These are phyloP conservation scores for Thoreauomyces humboldtii DNA, from an alignment of 192 early-diverging fungal species.

Conservation along the genomic window DNA sequence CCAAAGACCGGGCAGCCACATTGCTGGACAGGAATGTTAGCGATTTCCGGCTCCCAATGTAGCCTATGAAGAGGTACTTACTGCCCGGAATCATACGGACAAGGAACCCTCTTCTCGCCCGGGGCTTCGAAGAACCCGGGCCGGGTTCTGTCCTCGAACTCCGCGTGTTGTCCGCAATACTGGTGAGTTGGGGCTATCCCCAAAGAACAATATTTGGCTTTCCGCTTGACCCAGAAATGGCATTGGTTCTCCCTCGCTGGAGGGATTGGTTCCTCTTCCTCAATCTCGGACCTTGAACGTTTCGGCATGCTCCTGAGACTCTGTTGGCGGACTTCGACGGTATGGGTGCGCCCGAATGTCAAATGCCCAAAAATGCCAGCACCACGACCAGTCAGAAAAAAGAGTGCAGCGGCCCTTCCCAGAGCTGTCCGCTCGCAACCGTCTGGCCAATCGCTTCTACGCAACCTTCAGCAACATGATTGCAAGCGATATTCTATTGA, in stretches of 20 bases:
- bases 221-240: slow-evolving; percentile 47
- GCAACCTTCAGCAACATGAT: no score
- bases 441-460: no score
- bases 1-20: slow-evolving; percentile 51
- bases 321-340: no score
- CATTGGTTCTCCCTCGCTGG: slow-evolving; percentile 45
- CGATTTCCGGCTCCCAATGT: background rate
- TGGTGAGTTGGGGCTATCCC: slow-evolving; percentile 47
- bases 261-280: slow-evolving; percentile 30
- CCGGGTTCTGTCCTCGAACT: slow-evolving; percentile 22
- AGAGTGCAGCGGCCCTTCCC: no score
- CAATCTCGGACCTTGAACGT: background rate
- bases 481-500: no score
- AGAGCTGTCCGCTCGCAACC: no score
- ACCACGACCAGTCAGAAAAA: no score
- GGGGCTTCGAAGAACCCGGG: slow-evolving; percentile 27
- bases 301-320: slow-evolving; percentile 9
- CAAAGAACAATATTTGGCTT: slow-evolving; percentile 65
- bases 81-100: slow-evolving; percentile 72
- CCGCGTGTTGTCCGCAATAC: slow-evolving; percentile 73
- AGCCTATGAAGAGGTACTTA: no score
- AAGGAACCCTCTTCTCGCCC: slow-evolving; percentile 58
- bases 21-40: slow-evolving; percentile 36
- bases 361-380: no score
- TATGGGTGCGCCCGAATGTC: no score